Evolutionary conservation across 2,329 filamentous ascomycete species (phyloP), one percentile per base, ranked within the genome.

Genomic region (Neonectria faginata): DNA sequence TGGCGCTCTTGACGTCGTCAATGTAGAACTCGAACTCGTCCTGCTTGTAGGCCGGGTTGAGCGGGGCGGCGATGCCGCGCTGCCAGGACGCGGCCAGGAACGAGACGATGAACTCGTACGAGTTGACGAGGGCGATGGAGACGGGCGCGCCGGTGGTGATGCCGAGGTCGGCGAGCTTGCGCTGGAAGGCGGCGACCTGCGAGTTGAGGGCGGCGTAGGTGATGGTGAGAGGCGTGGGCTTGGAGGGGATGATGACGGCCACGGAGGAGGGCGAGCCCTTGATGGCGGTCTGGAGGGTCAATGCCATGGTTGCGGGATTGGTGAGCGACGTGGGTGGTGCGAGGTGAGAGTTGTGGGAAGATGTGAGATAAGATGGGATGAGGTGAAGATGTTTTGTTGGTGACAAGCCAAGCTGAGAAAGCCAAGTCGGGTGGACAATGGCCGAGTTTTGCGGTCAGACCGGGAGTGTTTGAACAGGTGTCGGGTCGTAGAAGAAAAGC

Each of bases 1-100:
- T 82, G 36, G 90, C 90, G 5, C 93, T 95, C 76, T 90, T 92
- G 72, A 97, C 84, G 76, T 97, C 93, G 69, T 94, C 91, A 74
- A 97, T 95, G 79, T 96, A 97, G 80, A 97, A 97, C 78, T 96
- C 93, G 77, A 95, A 96, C 79, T 97, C 93, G 62, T 90, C 90
- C 79, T 96, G 92, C 82, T 94, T 97, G 83, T 97, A 97, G 48
- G 90, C 91, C 44, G 93, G 89, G 79, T 97, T 97, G 69, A 97
- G 83, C n/a, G 93, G 93, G 3, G 93, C 93, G 8, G 93, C 93
- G 71, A 96, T 91, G 31, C 85, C 92, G 73, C 93, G 87, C 82
- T 96, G 93, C 88, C 91, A 93, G n/a, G 92, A 88, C 18, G 89
- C 86, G n/a, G 92, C 93, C 48, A 97, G 86, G 80, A 97, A 97